Percentiles rank a stretch among this genome's conserved stretches.
phyloP scores from a whole-genome alignment of 495 filamentous ascomycete species.

The Pyronema omphalodes region DNA sequence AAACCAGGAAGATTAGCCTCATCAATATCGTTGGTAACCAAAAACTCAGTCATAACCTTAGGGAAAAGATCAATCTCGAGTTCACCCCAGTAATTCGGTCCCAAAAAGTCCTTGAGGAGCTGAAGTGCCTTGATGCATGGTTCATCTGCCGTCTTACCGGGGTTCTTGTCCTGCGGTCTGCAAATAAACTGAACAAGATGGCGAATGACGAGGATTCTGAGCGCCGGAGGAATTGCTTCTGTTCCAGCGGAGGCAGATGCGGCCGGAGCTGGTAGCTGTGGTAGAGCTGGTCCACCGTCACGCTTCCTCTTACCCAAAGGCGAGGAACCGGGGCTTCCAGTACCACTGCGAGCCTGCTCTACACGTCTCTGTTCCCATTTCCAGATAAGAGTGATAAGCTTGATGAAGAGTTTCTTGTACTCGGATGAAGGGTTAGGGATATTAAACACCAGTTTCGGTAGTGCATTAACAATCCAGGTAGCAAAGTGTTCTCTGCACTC shows the following conservation, averaged over 20 bases:
- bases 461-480: conserved; percentile 66
- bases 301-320: conserved; percentile 42
- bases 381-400: conserved; percentile 76
- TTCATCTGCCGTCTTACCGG: conserved; percentile 42
- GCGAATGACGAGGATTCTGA: conserved; percentile 63
- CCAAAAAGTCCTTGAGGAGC: conserved; percentile 70
- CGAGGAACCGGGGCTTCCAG: conserved; percentile 17
- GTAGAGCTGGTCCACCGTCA: conserved; percentile 23
- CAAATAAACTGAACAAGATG: conserved; percentile 91
- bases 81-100: conserved; percentile 79
- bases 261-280: conserved; percentile 33
- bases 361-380: conserved; percentile 76
- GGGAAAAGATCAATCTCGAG: conserved; percentile 80
- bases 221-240: conserved; percentile 41
- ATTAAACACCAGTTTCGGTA: conserved; percentile 63
- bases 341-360: conserved; percentile 3
- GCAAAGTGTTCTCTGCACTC: conserved; percentile 83
- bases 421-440: conserved; percentile 78
- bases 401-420: conserved; percentile 76
- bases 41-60: conserved; percentile 54
- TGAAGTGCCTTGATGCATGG: conserved; percentile 67
- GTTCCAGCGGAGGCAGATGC: conserved; percentile 30
- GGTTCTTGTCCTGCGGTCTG: conserved; percentile 58
- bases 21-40: conserved; percentile 18
- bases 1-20: conserved; percentile 17